These are phyloP conservation scores for Leishmania arabica DNA, from an alignment of 208 protist genomes.

Conservation along the genomic window DNA sequence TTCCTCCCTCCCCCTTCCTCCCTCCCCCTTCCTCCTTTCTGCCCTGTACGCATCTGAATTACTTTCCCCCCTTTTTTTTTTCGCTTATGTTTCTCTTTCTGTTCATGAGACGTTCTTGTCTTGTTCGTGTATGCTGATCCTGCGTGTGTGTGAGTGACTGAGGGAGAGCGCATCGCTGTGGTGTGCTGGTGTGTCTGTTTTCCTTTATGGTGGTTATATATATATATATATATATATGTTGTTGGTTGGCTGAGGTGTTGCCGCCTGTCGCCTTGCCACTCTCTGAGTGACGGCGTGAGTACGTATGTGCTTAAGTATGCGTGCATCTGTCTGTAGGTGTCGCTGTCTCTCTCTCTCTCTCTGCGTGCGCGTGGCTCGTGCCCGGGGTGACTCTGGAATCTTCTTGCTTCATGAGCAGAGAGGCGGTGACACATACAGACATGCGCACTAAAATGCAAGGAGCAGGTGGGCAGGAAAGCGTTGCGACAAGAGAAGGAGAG, in stretches of 20 bases:
- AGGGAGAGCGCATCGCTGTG: not conserved
- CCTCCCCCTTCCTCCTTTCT: too few species aligned
- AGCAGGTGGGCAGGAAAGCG: not conserved
- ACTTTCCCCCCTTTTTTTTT: not conserved
- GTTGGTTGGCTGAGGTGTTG: not conserved
- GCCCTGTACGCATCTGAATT: not conserved
- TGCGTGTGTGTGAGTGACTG: not conserved
- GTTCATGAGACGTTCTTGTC: not conserved
- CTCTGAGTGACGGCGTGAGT: not conserved
- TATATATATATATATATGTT: not conserved
- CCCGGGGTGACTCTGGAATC: too few species aligned
- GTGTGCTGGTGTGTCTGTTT: not conserved
- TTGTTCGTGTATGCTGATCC: not conserved
- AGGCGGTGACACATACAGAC: not conserved
- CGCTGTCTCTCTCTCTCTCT: not conserved
- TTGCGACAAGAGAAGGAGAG: not conserved
- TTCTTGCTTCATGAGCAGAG: not conserved
- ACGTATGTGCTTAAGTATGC: not conserved
- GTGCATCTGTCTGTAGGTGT: not conserved
- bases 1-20: too few species aligned
- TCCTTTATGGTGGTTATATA: not conserved
- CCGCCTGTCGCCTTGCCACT: not conserved
- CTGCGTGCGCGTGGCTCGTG: not conserved
- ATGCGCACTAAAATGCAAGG: not conserved
- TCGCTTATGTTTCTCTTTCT: not conserved